Base-by-base conservation (phyloP, 2,329 filamentous ascomycete species). In the Trichocomaceae sp. region DNA sequence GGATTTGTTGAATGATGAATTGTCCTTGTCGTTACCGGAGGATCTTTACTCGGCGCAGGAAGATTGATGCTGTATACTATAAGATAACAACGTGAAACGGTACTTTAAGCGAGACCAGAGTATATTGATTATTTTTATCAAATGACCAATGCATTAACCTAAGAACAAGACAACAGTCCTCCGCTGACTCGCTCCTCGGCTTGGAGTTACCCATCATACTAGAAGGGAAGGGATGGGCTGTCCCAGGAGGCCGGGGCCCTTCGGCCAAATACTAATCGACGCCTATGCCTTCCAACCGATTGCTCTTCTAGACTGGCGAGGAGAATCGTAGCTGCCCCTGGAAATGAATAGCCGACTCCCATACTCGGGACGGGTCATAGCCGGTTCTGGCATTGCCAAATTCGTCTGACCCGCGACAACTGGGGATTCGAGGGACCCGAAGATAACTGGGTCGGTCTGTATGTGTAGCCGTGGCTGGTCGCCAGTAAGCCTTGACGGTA, bases 1-100 rank as follows among this genome's bases (percentile, higher is more conserved):
- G 35, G 80, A 86, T 35, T 70, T 97, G 54, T 72, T 97, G 64
- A 79, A 82, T 59, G 78, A 84, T 59, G 93, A 99, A 76, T 75
- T 96, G 48, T 84, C 83, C 2, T 75, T 96, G 48, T 79, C 84
- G 57, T 69, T 89, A 52, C 66, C 69, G 3, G 64, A 64, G 59
- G 67, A 71, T 64, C 59, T 73, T 6, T 72, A 73, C 51, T 62
- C 61, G 17, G 60, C 66, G 41, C 42, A 62, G 47, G 15, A n/a
- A 5, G 37, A 33, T 20, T 31, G 35, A 50, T 48, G 39, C 20
- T 42, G 39, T 42, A 42, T 22, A 19, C 31, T 35, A 42, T 42
- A 12, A n/a, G 19, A 42, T 42, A 42, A 22, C 39, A 41, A 9
- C 17, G 19, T 41, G 17, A 41, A 42, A 10, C 39, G n/a, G 2